Conservation (phyloP, 176 grass and related monocot genomes). For the Carex scoparia region DNA sequence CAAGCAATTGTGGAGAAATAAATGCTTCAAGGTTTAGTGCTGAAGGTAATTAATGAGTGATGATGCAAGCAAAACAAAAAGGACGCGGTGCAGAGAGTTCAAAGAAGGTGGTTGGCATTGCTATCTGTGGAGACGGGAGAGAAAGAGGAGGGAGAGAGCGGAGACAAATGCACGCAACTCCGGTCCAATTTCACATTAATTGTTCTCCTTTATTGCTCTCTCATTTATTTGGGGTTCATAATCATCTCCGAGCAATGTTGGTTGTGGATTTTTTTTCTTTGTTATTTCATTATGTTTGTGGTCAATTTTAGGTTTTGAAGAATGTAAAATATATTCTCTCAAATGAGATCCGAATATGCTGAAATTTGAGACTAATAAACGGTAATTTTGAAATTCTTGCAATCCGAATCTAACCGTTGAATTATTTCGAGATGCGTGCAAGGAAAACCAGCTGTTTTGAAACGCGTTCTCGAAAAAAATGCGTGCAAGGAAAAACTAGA, state of each 20-base stretch:
- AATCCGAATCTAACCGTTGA: no score
- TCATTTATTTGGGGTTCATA: background rate
- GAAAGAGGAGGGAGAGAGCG: background rate
- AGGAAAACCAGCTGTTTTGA: no score
- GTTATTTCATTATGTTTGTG: no score
- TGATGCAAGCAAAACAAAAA: constrained; percentile 19
- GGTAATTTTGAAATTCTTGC: no score
- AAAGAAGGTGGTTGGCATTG: constrained; percentile 7
- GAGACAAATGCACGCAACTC: constrained; percentile 22
- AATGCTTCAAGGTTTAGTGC: constrained; percentile 2
- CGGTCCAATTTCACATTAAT: constrained; percentile 11
- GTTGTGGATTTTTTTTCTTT: no score
- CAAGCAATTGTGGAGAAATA: constrained; percentile 13
- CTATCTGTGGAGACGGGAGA: constrained; percentile 4
- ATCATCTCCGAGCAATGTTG: background rate
- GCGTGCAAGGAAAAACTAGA: no score
- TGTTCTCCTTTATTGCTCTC: background rate
- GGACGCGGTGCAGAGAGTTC: background rate
- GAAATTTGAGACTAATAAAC: no score
- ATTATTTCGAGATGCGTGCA: no score
- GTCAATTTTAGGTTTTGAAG: no score
- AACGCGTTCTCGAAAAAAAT: no score
- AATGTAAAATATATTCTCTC: no score
- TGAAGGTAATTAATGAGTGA: constrained; percentile 15
- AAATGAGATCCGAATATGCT: no score